These are phyloP conservation scores for Jaenimonas drosophilae DNA, from an alignment of 208 protist species.

Conservation along the genomic window DNA sequence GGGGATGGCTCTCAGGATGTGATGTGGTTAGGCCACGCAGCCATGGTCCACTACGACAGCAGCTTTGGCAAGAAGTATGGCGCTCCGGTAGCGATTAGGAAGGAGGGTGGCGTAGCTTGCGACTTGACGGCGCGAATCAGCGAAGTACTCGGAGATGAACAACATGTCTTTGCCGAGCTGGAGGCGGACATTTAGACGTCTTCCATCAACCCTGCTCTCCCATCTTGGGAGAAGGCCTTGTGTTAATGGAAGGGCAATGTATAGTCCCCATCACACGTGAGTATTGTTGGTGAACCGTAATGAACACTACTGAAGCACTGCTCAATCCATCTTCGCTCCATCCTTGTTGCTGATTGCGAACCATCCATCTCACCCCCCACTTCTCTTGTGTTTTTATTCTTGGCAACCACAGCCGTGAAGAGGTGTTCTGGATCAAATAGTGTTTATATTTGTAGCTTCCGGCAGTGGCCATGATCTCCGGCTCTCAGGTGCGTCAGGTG, in stretches of 20 bases:
- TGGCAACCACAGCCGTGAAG: no score
- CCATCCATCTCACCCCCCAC: not conserved
- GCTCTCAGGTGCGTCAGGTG: constrained; percentile 13
- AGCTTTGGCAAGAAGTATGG: constrained; percentile 61
- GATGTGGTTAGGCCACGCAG: constrained; percentile 76
- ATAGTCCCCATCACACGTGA: no score
- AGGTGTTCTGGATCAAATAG: not conserved
- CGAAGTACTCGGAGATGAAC: constrained; percentile 68
- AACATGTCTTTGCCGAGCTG: constrained; percentile 77
- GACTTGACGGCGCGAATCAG: constrained; percentile 54
- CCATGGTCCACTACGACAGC: constrained; percentile 84
- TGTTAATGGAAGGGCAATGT: no score
- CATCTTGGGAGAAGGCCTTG: no score
- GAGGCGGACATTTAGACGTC: no score
- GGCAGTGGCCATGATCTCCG: constrained; percentile 9
- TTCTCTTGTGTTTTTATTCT: constrained; percentile 2
- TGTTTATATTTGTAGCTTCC: not conserved
- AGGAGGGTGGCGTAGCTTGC: constrained; percentile 76
- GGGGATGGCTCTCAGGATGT: constrained; percentile 80
- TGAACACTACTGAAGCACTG: no score
- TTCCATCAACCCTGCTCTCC: no score
- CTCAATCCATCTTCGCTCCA: no score
- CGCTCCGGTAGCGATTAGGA: constrained; percentile 49
- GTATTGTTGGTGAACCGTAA: no score
- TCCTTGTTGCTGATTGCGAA: not conserved